Base-by-base conservation (phyloP, 306 rosid species). In the Vachellia collinsii region DNA sequence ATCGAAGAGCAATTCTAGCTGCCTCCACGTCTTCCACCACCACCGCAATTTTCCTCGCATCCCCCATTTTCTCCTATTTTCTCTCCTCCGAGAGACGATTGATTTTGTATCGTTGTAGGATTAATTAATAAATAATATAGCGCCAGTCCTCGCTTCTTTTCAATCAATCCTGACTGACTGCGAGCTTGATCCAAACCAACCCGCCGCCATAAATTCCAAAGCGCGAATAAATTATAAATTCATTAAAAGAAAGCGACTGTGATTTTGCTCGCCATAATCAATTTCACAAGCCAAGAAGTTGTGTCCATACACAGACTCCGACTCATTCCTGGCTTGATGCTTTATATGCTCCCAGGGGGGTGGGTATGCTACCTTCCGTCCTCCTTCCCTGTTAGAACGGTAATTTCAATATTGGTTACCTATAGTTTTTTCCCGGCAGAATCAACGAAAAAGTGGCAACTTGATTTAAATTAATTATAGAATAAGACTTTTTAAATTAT, bases 11-110 rank as follows among this genome's bases (percentile, higher is more conserved):
- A 11, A 87, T 90, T 88, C 92, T 91, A 11, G 99, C 91, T 64
- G 78, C 94, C n/a, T 91, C 97, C 56, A 75, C 95, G 29, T 94
- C 99, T 84, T 94, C 99, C 41, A 94, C 99, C 29, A 93, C 88
- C 41, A 90, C 97, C 58, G 81, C 94, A 51, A 93, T 92, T 88
- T 90, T 91, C 87, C 94, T 88, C 84, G 42, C 86, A 88, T 93
- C 97, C 95, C 22, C 38, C 25, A 44, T 34, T 22, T 20, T 11
- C 43, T 51, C 12, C 11, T 11, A 54, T 19, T 53, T 42, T 6
- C 38, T 29, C 37, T 72, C 8, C 75, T 25, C 53, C 79, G 43
- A 29, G 34, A 37, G 37, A 42, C 59, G 81, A 77, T 11, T 1
- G 17, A 41, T 41, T 56, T 51, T 80, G 68, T 80, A 59, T 80